Conservation (phyloP, 441 rosid genomes). For the Bocquillonia castaneifolia region DNA sequence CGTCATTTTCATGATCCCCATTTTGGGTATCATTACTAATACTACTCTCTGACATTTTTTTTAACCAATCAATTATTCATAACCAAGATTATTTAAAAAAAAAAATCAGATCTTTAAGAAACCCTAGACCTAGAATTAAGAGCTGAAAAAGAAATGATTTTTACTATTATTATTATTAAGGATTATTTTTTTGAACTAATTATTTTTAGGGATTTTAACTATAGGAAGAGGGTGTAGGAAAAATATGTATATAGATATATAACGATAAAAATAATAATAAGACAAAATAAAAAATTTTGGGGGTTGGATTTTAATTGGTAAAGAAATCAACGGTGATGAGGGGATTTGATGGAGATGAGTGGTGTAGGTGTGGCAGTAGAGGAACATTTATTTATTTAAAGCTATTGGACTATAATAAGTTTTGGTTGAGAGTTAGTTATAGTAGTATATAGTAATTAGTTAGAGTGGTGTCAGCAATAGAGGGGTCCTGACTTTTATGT, state of each 20-base stretch:
- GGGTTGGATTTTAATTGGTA: neutral
- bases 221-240: neutral
- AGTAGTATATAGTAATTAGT: neutral
- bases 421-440: neutral
- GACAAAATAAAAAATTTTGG: neutral
- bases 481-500: neutral
- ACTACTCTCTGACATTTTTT: slow-evolving; percentile 45
- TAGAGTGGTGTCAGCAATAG: neutral
- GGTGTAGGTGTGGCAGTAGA: neutral
- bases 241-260: neutral
- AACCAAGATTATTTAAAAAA: slow-evolving; percentile 5
- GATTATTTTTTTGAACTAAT: too few species aligned
- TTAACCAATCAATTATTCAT: slow-evolving; percentile 18
- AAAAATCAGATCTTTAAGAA: slow-evolving; percentile 28
- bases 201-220: slow-evolving; percentile 13
- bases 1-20: slow-evolving; percentile 25
- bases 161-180: too few species aligned
- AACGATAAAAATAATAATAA: too few species aligned
- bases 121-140: slow-evolving; percentile 21
- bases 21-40: too few species aligned
- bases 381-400: neutral
- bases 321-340: neutral
- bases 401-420: neutral
- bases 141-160: too few species aligned
- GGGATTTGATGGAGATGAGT: neutral